Evolutionary conservation across 2,329 filamentous ascomycete species (phyloP), one percentile per base, ranked within the genome.

Genomic region (Fusarium sp.): DNA sequence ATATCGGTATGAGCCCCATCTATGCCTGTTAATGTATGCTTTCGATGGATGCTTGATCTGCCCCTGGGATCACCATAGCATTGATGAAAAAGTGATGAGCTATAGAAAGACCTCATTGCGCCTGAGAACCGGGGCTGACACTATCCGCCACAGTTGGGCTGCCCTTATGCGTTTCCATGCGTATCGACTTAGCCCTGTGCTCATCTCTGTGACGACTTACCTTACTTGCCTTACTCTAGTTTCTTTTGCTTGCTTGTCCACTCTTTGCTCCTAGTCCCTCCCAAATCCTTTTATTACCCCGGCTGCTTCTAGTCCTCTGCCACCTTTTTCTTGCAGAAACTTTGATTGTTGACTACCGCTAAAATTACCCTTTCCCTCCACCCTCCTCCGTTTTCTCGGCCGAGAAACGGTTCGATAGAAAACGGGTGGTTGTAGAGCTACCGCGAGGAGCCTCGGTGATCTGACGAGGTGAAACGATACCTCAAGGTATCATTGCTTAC

Each of bases 41-140:
- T 60, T 65, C 35, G 49, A 59, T 46, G 42, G 30, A 65, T 60
- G 60, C 40, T 71, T 60, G 71, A 68, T 71, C 71, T 72, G 54
- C 62, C 67, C 62, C 67, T 57, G 56, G 71, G 71, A 61, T 71
- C 58, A 62, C 32, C 44, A 58, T 64, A 28, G 25, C 28, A 62
- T 52, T 32, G 32, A 50, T 50, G 16, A 40, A 53, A 52, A 46
- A 50, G 50, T 37, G 28, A 64, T 68, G 60, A 72, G 67, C 71
- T 73, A 74, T 73, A 68, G 66, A 74, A 74, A 74, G 67, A 60
- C 42, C 72, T 73, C 62, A 52, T 59, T 61, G 58, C 46, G 61
- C 71, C 67, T 67, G 38, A 67, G 50, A 64, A 58, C 63, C 43
- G 69, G 69, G 69, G 57, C 69, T 69, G 56, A 60, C 50, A 68